Evolutionary conservation across 176 grass and related monocot species (phyloP).

Genomic region (Avena eriantha): DNA sequence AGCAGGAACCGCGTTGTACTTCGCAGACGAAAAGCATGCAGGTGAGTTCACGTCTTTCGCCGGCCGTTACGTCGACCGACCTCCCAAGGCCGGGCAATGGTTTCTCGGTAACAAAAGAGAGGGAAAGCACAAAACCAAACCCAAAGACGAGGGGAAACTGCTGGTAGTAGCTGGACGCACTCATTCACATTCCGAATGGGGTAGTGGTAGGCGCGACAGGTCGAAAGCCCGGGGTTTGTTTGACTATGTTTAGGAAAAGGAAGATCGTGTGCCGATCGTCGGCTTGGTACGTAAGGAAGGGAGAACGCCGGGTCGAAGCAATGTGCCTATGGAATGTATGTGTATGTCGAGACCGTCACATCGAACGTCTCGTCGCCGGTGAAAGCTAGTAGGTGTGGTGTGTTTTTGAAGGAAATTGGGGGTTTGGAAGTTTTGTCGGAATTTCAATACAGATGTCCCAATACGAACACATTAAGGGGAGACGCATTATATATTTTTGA

Average conservation of each 20-base stretch:
- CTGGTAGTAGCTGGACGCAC: neutral
- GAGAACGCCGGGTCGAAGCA: neutral
- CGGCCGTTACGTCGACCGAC: neutral
- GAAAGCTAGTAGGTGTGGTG: too few species aligned
- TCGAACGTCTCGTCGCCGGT: too few species aligned
- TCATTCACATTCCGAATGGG: neutral
- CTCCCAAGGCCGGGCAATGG: neutral
- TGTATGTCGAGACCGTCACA: too few species aligned
- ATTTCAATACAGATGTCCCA: too few species aligned
- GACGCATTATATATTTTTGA: too few species aligned
- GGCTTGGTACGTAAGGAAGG: constrained; percentile 2
- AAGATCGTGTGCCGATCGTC: neutral
- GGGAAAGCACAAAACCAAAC: constrained; percentile 1
- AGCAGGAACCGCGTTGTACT: neutral
- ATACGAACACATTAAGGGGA: too few species aligned
- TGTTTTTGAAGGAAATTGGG: too few species aligned
- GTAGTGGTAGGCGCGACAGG: neutral
- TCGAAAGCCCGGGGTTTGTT: neutral
- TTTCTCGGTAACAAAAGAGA: neutral
- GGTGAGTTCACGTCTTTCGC: neutral
- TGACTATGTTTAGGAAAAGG: neutral
- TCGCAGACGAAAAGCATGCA: neutral
- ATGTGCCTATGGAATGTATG: neutral
- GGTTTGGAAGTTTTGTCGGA: too few species aligned
- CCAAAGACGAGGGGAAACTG: neutral